Evolutionary conservation across 2,329 filamentous ascomycete species (phyloP).

Genomic region (Fusarium zealandicum): DNA sequence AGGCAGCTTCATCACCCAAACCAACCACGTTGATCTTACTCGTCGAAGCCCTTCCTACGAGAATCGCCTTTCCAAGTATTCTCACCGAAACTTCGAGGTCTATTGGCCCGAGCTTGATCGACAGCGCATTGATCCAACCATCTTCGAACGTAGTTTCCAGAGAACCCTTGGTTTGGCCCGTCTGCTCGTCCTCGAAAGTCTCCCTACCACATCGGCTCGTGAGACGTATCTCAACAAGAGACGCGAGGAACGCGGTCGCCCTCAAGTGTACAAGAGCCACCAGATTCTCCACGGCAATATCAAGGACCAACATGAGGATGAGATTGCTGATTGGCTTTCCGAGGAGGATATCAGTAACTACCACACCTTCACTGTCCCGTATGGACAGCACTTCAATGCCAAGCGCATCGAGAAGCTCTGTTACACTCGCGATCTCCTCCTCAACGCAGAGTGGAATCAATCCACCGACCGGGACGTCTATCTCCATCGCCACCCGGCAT

Average conservation of each 20-base stretch:
- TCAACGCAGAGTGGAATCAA: constrained; percentile 89
- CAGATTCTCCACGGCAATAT: constrained; percentile 67
- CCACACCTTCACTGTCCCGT: constrained; percentile 77
- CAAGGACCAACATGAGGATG: constrained; percentile 79
- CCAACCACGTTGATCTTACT: constrained; percentile 80
- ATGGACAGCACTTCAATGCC: constrained; percentile 67
- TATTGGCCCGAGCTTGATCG: constrained; percentile 80
- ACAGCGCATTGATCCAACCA: constrained; percentile 80
- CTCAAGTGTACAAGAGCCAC: constrained; percentile 54
- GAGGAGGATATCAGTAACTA: constrained; percentile 81
- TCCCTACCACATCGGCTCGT: constrained; percentile 73
- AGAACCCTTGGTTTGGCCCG: constrained; percentile 79
- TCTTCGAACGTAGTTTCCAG: constrained; percentile 82
- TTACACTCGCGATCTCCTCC: constrained; percentile 80
- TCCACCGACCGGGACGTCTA: constrained; percentile 76
- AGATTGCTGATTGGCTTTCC: constrained; percentile 83
- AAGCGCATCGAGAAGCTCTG: constrained; percentile 82
- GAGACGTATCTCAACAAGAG: constrained; percentile 75
- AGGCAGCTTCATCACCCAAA: constrained; percentile 80
- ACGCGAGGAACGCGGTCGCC: constrained; percentile 75
- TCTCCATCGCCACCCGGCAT: constrained; percentile 84
- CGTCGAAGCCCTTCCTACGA: constrained; percentile 87
- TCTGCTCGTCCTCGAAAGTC: constrained; percentile 78
- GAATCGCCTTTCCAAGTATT: constrained; percentile 85
- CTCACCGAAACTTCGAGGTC: constrained; percentile 83